Percentiles rank a stretch among this genome's conserved stretches.
Conservation (phyloP, 768 basidiomycete genomes). For the Chlorophyllum brunneum region DNA sequence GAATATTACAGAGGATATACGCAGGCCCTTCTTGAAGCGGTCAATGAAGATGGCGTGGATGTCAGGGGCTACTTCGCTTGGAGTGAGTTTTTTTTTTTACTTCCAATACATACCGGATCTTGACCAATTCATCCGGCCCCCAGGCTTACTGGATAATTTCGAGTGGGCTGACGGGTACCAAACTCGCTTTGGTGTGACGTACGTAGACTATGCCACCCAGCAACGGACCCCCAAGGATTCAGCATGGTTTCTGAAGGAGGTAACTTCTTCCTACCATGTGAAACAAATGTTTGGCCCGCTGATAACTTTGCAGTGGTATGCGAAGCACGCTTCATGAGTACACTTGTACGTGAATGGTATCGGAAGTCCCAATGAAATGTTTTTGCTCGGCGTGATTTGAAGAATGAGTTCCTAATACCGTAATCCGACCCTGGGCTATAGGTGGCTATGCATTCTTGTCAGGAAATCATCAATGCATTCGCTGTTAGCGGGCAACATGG, state of each 20-base stretch:
- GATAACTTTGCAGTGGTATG: slow-evolving; percentile 16
- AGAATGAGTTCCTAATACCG: no score
- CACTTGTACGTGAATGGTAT: no score
- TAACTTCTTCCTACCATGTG: slow-evolving; percentile 11
- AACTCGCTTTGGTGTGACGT: slow-evolving; percentile 66
- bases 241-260: slow-evolving; percentile 43
- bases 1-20: slow-evolving; percentile 59
- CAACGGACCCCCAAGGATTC: slow-evolving; percentile 62
- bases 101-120: background rate
- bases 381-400: no score
- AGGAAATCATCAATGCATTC: no score
- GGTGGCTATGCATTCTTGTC: no score
- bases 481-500: slow-evolving; percentile 15
- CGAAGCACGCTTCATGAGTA: slow-evolving; percentile 7
- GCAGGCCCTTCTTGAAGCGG: slow-evolving; percentile 46
- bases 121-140: slow-evolving; percentile 36
- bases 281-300: background rate
- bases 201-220: slow-evolving; percentile 64
- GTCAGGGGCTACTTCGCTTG: slow-evolving; percentile 62
- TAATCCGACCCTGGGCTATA: no score
- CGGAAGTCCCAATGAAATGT: no score
- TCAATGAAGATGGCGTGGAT: slow-evolving; percentile 54
- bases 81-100: slow-evolving; percentile 38
- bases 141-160: slow-evolving; percentile 50
- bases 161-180: slow-evolving; percentile 71